Conservation (phyloP, 176 grass and related monocot genomes). For the Rhynchospora breviuscula region DNA sequence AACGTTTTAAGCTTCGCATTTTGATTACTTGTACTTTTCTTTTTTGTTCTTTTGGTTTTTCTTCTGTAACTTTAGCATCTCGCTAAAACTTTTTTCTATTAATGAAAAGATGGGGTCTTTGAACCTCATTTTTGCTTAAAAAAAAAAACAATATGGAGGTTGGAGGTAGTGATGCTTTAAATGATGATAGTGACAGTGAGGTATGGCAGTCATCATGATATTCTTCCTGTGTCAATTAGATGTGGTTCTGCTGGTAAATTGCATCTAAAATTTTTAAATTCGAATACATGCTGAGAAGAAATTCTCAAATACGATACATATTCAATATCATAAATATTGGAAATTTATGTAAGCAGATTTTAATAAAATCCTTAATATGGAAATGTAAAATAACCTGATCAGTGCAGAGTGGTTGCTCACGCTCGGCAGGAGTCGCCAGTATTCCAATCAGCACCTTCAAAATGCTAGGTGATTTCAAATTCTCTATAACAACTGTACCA, state of each 20-base stretch:
- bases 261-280: background rate
- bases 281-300: background rate
- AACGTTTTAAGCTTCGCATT: too few species aligned
- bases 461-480: conserved; percentile 76
- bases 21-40: too few species aligned
- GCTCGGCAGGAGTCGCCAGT: conserved; percentile 62
- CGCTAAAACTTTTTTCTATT: too few species aligned
- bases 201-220: background rate
- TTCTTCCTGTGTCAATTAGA: background rate
- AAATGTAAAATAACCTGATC: conserved; percentile 43
- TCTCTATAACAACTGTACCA: conserved; percentile 54
- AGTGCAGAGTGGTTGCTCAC: conserved; percentile 35
- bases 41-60: too few species aligned
- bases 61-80: too few species aligned
- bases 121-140: too few species aligned
- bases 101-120: too few species aligned
- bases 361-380: background rate
- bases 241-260: background rate
- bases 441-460: conserved; percentile 94
- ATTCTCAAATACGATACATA: background rate
- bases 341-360: background rate
- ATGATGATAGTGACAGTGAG: background rate
- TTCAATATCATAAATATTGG: background rate
- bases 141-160: too few species aligned
- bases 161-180: background rate